A percentile compares a stretch with the other conserved stretches of the same genome.
Evolutionary conservation across 306 rosid genomes (phyloP).

Genomic region (Nissolia schottii): DNA sequence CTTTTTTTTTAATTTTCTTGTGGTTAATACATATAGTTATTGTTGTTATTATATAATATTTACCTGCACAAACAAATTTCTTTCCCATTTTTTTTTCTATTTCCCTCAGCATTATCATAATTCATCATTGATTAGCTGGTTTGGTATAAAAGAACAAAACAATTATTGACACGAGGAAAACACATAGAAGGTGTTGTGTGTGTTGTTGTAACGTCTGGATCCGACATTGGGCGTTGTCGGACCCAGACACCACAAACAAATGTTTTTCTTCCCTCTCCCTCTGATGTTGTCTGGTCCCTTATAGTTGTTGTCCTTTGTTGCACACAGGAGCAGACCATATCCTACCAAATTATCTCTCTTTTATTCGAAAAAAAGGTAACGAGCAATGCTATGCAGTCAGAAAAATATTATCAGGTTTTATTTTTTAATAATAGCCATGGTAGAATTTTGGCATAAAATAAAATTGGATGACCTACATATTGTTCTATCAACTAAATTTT

Average conservation of each 20-base stretch:
- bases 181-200: constrained; percentile 4
- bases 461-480: no score
- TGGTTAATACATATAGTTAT: not conserved
- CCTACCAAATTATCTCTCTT: not conserved
- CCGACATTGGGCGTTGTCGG: constrained; percentile 16
- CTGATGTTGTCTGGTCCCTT: no score
- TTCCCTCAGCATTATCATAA: not conserved
- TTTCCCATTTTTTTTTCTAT: not conserved
- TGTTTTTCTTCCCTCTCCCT: constrained; percentile 13
- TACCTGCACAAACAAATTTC: not conserved
- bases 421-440: no score
- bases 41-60: not conserved
- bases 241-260: not conserved
- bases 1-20: no score
- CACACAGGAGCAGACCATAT: constrained; percentile 6
- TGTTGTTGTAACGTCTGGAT: constrained; percentile 10
- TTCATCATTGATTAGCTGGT: not conserved
- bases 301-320: not conserved
- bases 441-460: no score
- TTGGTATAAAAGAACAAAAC: not conserved
- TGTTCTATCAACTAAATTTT: no score
- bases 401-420: no score
- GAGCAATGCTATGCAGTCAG: no score
- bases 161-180: constrained; percentile 10
- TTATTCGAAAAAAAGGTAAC: not conserved